Evolutionary conservation across 768 basidiomycete genomes (phyloP), one percentile per base, ranked within the genome.

Genomic region (Boletus coccyginus): DNA sequence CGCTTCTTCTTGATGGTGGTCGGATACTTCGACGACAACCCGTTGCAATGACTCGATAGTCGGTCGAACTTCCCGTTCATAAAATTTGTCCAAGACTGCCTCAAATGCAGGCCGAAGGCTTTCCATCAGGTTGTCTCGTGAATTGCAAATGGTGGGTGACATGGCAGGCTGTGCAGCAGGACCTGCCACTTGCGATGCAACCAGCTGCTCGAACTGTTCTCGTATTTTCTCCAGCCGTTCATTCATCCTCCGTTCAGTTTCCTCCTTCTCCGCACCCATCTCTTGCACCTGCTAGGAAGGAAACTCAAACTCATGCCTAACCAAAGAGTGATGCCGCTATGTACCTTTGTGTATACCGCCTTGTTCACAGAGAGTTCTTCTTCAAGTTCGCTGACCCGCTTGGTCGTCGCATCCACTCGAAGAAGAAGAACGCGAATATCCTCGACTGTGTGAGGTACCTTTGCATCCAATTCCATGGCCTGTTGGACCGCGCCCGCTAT

Each of bases 371-470:
- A 57, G 19, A 66, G 53, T 17, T 71, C 70, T 50, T 62, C 43
- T 49, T 70, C 66, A 9, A 70, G 53, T 19, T 60, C 49, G 10
- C 33, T 51, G 29, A 69, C 55, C 38, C 62, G 63, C 48, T 55
- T 59, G 31, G 56, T 58, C 29, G 64, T 58, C 7, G 62, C 61
- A 40, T 62, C 63, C 2, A 65, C 67, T 50, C 48, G 62, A 39
- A 62, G 47, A 44, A 73, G 66, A 50, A 71, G 53, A 36, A 44
- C 38, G 12, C 66, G 64, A n/a, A 71, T 60, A 16, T 68, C 60
- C 29, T 66, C 60, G 32, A 73, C 60, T 33, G 58, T 52, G 14
- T 36, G 59, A n/a, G 64, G 62, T 24, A 73, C 43, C n/a, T 59
- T 64, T 7, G 47, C 59, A 33, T 66, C 68, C 36, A 73, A 13